phyloP scores from a whole-genome alignment of 2,329 filamentous ascomycete genomes.

The Botrytis cinerea region DNA sequence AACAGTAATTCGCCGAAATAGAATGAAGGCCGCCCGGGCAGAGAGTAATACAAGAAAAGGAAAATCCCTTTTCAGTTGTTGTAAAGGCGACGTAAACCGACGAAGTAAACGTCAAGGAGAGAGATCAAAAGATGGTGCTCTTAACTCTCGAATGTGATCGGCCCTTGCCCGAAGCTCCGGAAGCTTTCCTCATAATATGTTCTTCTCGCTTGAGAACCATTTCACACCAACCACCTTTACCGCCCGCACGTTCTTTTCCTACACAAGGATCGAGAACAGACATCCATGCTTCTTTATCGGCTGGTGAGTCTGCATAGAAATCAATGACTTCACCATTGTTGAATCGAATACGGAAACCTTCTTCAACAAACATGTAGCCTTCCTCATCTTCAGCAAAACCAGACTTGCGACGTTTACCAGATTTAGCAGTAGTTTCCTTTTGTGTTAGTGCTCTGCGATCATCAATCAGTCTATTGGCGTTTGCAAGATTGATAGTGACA shows the following conservation, averaged over 20 bases:
- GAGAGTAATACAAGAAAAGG: slow-evolving; percentile 22
- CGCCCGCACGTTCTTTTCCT: slow-evolving; percentile 50
- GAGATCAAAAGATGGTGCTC: slow-evolving; percentile 33
- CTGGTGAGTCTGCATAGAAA: slow-evolving; percentile 77
- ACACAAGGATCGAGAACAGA: slow-evolving; percentile 74
- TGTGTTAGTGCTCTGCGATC: slow-evolving; percentile 82
- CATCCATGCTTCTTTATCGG: slow-evolving; percentile 95
- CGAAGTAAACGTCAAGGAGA: not conserved
- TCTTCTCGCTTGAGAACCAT: slow-evolving; percentile 64
- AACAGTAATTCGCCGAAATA: slow-evolving; percentile 12
- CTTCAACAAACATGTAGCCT: slow-evolving; percentile 99
- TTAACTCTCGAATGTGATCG: slow-evolving; percentile 39
- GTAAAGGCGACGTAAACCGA: not conserved
- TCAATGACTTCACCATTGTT: slow-evolving; percentile 95
- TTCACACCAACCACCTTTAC: slow-evolving; percentile 66
- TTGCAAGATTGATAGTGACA: slow-evolving; percentile 93
- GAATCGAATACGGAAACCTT: slow-evolving; percentile 97
- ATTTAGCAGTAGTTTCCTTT: slow-evolving; percentile 75
- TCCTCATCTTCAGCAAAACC: slow-evolving; percentile 98
- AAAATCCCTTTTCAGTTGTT: slow-evolving; percentile 1
- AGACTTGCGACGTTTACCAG: slow-evolving; percentile 81
- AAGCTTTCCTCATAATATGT: slow-evolving; percentile 33
- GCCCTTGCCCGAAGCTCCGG: slow-evolving; percentile 32
- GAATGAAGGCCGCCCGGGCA: slow-evolving; percentile 18
- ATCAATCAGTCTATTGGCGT: slow-evolving; percentile 90